Conservation (phyloP, 495 filamentous ascomycete species). For the Aspergillus taichungensis region DNA sequence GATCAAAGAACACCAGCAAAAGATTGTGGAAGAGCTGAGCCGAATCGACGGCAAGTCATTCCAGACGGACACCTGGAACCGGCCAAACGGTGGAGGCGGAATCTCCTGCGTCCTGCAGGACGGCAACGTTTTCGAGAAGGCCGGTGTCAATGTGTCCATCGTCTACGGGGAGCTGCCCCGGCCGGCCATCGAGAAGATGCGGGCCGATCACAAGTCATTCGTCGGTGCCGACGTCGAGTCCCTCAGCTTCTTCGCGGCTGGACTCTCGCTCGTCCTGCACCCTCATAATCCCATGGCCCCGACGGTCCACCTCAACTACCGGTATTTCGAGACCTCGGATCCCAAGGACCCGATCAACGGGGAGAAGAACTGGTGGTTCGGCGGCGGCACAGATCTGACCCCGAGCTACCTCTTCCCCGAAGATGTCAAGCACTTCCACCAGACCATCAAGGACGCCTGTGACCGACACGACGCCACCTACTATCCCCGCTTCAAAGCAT, state of each 20-base stretch:
- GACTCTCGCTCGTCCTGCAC: constrained; percentile 85
- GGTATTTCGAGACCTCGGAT: constrained; percentile 89
- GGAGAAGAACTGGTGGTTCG: constrained; percentile 90
- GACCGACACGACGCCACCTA: constrained; percentile 88
- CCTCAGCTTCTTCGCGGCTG: constrained; percentile 90
- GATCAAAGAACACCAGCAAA: constrained; percentile 82
- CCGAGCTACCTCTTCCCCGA: constrained; percentile 93
- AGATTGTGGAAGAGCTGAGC: constrained; percentile 74
- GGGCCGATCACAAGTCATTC: constrained; percentile 88
- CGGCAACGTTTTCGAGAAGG: constrained; percentile 96
- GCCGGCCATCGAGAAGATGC: constrained; percentile 86
- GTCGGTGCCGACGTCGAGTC: constrained; percentile 62
- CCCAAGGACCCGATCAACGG: constrained; percentile 54
- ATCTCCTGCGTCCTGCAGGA: constrained; percentile 92
- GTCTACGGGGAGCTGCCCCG: constrained; percentile 90
- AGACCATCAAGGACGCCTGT: constrained; percentile 82
- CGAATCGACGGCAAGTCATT: constrained; percentile 77
- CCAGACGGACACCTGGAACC: constrained; percentile 73
- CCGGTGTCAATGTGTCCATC: constrained; percentile 87
- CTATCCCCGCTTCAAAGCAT: constrained; percentile 93
- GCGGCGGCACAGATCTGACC: constrained; percentile 89
- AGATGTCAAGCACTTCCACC: constrained; percentile 95
- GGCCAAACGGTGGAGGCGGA: constrained; percentile 76
- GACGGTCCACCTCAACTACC: constrained; percentile 96
- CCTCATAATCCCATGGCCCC: constrained; percentile 93